Percentiles rank a stretch among this genome's conserved stretches.
Evolutionary conservation across 108 stramenopile genomes (phyloP).

Genomic region (Licmophora abbreviata): DNA sequence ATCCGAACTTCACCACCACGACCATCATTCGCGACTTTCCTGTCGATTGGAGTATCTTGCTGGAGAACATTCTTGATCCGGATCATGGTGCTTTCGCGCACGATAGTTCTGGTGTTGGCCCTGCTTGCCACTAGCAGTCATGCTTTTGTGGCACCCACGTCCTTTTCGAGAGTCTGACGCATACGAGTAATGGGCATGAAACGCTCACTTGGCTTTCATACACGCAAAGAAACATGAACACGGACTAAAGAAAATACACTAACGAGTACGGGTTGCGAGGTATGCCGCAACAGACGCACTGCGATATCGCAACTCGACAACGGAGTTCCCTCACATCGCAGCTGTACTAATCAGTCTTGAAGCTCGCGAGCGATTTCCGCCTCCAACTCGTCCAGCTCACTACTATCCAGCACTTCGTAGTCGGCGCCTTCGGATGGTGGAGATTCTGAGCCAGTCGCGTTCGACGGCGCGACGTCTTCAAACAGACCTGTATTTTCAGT

Average conservation of each 20-base stretch:
- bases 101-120: conserved; percentile 32
- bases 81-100: conserved; percentile 75
- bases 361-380: conserved; percentile 82
- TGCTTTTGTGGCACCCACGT: too few relatives aligned
- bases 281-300: too few relatives aligned
- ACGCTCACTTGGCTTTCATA: too few relatives aligned
- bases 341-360: conserved; percentile 57
- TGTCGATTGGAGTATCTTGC: conserved; percentile 54
- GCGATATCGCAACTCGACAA: too few relatives aligned
- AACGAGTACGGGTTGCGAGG: too few relatives aligned
- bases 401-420: conserved; percentile 26
- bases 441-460: conserved; percentile 3
- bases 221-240: too few relatives aligned
- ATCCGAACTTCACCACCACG: too few relatives aligned
- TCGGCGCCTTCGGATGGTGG: conserved; percentile 20
- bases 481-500: not conserved
- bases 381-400: conserved; percentile 70
- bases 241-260: too few relatives aligned
- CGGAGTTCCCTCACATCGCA: too few relatives aligned
- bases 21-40: conserved; percentile 71
- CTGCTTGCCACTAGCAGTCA: too few relatives aligned
- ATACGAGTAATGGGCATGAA: too few relatives aligned
- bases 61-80: conserved; percentile 63
- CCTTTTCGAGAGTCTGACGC: too few relatives aligned
- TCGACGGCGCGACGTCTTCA: conserved; percentile 8